Evolutionary conservation across 2,329 filamentous ascomycete species (phyloP).

Genomic region (Aspergillus flavus): DNA sequence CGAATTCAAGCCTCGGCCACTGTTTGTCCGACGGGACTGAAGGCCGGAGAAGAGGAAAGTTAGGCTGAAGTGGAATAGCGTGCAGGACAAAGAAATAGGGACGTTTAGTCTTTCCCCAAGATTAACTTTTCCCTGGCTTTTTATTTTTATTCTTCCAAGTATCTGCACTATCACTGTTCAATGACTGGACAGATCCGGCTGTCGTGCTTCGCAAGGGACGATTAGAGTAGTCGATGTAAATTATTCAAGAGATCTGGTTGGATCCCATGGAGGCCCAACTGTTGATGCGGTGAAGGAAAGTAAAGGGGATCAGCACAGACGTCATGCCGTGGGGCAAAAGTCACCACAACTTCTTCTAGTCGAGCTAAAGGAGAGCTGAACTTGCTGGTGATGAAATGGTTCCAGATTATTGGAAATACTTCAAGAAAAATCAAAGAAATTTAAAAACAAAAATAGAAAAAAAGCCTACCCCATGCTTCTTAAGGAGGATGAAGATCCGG

Average conservation of each 20-base stretch:
- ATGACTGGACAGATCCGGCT: constrained; percentile 25
- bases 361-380: neutral
- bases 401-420: neutral
- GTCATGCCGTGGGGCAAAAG: constrained; percentile 27
- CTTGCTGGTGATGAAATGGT: neutral
- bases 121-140: constrained; percentile 1
- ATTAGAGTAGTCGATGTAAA: constrained; percentile 9
- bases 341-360: neutral
- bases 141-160: neutral
- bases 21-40: constrained; percentile 18
- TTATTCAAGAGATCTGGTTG: constrained; percentile 19
- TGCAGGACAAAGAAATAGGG: constrained; percentile 1
- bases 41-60: constrained; percentile 7
- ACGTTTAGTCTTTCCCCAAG: neutral
- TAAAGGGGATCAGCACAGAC: constrained; percentile 16
- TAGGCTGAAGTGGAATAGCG: neutral
- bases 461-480: neutral
- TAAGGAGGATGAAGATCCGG: neutral
- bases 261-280: constrained; percentile 21
- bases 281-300: constrained; percentile 28
- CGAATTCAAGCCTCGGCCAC: constrained; percentile 21
- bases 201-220: constrained; percentile 12
- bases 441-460: neutral
- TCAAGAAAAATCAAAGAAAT: neutral
- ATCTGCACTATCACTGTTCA: constrained; percentile 3